Conservation (phyloP, 2,329 filamentous ascomycete species). For the Pyrenophora graminea region DNA sequence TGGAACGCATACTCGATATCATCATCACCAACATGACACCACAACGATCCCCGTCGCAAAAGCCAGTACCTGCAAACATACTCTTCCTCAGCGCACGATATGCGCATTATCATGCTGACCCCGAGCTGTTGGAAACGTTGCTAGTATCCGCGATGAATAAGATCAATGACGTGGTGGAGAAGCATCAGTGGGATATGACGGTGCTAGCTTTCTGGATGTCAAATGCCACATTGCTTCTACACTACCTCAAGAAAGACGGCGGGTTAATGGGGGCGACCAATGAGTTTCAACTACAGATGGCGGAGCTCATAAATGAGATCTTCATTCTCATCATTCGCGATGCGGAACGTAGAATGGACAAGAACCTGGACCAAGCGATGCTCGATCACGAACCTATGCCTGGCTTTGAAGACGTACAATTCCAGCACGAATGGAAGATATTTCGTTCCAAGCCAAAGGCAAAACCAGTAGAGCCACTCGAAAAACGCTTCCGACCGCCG, state of each 20-base stretch:
- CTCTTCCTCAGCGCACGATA: conserved; percentile 95
- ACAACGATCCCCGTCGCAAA: conserved; percentile 92
- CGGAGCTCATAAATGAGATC: conserved; percentile 95
- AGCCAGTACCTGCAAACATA: conserved; percentile 95
- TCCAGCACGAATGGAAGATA: conserved; percentile 98
- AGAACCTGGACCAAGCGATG: conserved; percentile 90
- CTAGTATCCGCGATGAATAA: conserved; percentile 88
- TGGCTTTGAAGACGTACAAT: conserved; percentile 93
- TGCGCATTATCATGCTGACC: conserved; percentile 92
- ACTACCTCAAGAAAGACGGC: conserved; percentile 93
- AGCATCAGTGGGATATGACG: conserved; percentile 98
- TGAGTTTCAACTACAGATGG: conserved; percentile 89
- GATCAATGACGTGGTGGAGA: conserved; percentile 96
- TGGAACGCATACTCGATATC: conserved; percentile 89
- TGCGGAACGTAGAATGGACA: conserved; percentile 93
- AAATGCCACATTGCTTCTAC: conserved; percentile 90
- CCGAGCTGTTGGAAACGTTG: conserved; percentile 78
- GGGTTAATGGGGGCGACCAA: conserved; percentile 79
- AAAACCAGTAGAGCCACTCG: conserved; percentile 80
- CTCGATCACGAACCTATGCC: conserved; percentile 98
- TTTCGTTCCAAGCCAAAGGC: conserved; percentile 90
- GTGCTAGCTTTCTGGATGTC: conserved; percentile 99
- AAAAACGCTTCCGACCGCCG: conserved; percentile 88
- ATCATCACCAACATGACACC: conserved; percentile 98
- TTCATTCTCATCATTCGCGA: conserved; percentile 97